phyloP scores from a whole-genome alignment of 108 stramenopile genomes.

The Chaetoceros muelleri region DNA sequence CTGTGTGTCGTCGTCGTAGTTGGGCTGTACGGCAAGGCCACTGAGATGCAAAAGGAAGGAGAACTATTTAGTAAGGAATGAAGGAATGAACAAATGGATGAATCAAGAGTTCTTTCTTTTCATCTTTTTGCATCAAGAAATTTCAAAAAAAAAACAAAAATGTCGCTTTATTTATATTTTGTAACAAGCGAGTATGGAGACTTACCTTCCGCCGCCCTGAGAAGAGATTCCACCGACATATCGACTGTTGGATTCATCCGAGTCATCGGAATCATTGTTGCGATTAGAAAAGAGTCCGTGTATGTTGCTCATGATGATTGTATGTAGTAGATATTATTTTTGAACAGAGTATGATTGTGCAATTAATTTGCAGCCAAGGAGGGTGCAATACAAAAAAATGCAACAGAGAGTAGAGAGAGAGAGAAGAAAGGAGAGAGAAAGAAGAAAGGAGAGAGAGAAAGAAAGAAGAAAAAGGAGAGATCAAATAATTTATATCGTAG shows the following conservation, averaged over 20 bases:
- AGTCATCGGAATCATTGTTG: slow-evolving; percentile 29
- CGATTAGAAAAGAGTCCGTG: slow-evolving; percentile 64
- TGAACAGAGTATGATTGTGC: too few species aligned
- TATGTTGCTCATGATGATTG: slow-evolving; percentile 69
- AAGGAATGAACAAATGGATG: neutral
- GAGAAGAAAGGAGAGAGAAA: too few species aligned
- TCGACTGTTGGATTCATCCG: slow-evolving; percentile 48
- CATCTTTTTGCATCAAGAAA: too few species aligned
- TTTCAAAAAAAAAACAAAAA: neutral
- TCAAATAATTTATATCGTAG: too few species aligned
- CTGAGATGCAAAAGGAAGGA: slow-evolving; percentile 19
- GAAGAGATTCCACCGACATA: slow-evolving; percentile 72
- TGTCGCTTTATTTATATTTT: neutral
- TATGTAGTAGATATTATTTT: too few species aligned
- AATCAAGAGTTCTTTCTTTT: neutral
- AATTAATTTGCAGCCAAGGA: too few species aligned
- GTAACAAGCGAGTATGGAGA: neutral
- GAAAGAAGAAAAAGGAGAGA: too few species aligned
- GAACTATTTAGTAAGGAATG: neutral
- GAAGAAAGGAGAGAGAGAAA: too few species aligned
- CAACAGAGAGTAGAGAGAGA: too few species aligned
- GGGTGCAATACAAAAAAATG: too few species aligned
- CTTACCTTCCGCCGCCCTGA: slow-evolving; percentile 68
- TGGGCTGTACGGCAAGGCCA: slow-evolving; percentile 79
- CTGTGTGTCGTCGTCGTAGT: slow-evolving; percentile 16